These are phyloP conservation scores for Phytophthora europaea DNA, from an alignment of 352 stramenopile species.

Conservation along the genomic window DNA sequence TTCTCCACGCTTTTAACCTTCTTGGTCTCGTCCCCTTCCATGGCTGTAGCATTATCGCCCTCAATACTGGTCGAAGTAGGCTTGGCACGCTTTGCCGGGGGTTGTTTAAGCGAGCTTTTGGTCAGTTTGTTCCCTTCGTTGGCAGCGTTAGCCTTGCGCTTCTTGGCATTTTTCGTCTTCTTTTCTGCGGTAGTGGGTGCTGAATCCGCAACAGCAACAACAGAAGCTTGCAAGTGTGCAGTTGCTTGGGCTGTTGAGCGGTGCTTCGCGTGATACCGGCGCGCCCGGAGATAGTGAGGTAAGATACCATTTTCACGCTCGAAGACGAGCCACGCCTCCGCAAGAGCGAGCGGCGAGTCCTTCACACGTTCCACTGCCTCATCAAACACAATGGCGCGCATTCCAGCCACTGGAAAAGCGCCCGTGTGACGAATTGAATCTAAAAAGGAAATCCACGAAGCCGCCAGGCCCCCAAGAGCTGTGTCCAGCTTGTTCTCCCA, in stretches of 20 bases:
- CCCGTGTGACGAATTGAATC: slow-evolving; percentile 44
- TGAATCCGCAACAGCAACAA: neutral
- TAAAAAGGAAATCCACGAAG: slow-evolving; percentile 60
- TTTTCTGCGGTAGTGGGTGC: slow-evolving; percentile 16
- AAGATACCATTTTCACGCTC: slow-evolving; percentile 65
- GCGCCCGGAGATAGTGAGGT: slow-evolving; percentile 41
- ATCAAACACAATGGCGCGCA: slow-evolving; percentile 57
- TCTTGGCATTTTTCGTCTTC: slow-evolving; percentile 28
- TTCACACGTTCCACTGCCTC: slow-evolving; percentile 44
- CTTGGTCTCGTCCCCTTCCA: slow-evolving; percentile 14
- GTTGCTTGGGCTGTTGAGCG: neutral
- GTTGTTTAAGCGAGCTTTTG: slow-evolving; percentile 19
- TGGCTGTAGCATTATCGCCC: neutral
- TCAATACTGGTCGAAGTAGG: neutral
- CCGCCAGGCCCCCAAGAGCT: slow-evolving; percentile 35
- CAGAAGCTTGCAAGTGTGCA: slow-evolving; percentile 1
- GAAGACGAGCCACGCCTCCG: slow-evolving; percentile 60
- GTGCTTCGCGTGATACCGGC: slow-evolving; percentile 42
- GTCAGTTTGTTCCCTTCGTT: slow-evolving; percentile 16
- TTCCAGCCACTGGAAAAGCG: slow-evolving; percentile 22
- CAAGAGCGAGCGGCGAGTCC: slow-evolving; percentile 40
- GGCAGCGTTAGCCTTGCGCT: slow-evolving; percentile 23
- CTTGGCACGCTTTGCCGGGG: slow-evolving; percentile 40
- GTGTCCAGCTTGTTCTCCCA: slow-evolving; percentile 43
- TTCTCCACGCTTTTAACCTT: slow-evolving; percentile 27